Evolutionary conservation across 225 moss, liverwort and hornwort genomes (phyloP), one percentile per base, ranked within the genome.

Genomic region (Marchantia polymorpha): DNA sequence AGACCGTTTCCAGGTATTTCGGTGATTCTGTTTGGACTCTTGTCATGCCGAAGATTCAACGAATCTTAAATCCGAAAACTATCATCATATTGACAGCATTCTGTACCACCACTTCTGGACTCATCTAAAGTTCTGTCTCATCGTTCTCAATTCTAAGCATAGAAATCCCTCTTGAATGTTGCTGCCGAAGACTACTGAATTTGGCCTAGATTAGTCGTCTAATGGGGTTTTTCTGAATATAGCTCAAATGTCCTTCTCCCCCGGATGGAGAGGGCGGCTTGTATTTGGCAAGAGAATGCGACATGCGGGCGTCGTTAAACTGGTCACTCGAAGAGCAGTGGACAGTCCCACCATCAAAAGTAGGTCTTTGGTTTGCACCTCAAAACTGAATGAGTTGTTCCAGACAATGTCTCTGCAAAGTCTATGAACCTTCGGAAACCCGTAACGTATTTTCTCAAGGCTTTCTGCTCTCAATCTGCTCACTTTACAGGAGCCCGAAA

Each of bases 181-280:
- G 64, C 31, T 58, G 1, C 58, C 50, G 31, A 56, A 69, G 48
- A 22, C 23, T 77, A 3, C 13, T 56, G 50, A 49, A 29, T 56
- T 27, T 77, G n/a, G 61, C 76, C 13, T 48, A 10, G 11, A 77
- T 31, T 46, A n/a, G 47, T 80, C 31, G 23, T 47, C 50, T 60
- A 17, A 53, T 25, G 52, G 70, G 65, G 50, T 83, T 86, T 75
- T 61, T 83, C 60, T 78, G 77, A 79, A 83, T 86, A 78, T 81
- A 86, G 86, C 68, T 86, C 66, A 67, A 78, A 77, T 86, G 83
- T 70, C 86, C 86, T 75, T 74, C 81, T 58, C 86, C 86, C 67
- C 83, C 86, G 19, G 69, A 72, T 59, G 86, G 86, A 81, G 86
- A 86, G 49, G 86, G 86, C 30, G 86, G 86, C 78, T 81, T 74